Evolutionary conservation across 768 basidiomycete species (phyloP), one percentile per base, ranked within the genome.

Genomic region (Pleurotus sapidus): DNA sequence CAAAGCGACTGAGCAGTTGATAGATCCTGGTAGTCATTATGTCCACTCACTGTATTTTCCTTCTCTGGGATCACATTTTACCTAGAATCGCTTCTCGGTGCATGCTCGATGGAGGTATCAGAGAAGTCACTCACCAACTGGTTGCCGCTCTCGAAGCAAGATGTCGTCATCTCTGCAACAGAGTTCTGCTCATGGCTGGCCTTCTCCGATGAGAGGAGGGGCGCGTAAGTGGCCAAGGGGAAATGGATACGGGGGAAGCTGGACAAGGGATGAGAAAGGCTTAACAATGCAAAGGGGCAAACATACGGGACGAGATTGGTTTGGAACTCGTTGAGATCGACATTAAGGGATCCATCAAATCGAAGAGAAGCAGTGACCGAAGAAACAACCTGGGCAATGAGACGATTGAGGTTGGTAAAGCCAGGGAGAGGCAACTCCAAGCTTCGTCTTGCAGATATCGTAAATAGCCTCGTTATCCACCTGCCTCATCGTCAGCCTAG

Each of bases 391-490:
- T 98, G 97, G 12, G 97, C 95, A 67, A 98, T 98, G 64, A 99
- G 79, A 56, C 97, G 80, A 78, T 99, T 98, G 61, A 98, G 75
- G 81, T 99, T 98, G 67, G 82, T 80, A 79, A 96, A 93, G 67
- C 93, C 89, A n/a, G 14, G 97, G 97, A 34, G 83, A 89, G 24
- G 80, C 67, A 63, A 98, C 90, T 63, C 84, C 85, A 58, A 98
- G 81, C 70, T 90, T 95, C 75, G 90, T 88, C 82, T 97, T 95
- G 91, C 96, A 98, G 70, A 98, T 98, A 70, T 98, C 95, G 75
- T 96, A 98, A 70, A 98, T 98, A 55, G 95, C 97, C 74, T 99
- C 95, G 71, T 99, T 99, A 71, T 99, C 97, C 60, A 99, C 91
- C 91, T 93, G 60, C 8, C 59, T 60, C 25, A 53, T 58, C 50